Percentiles rank a stretch among this genome's conserved stretches.
phyloP scores from a whole-genome alignment of 2,329 filamentous ascomycete genomes.

The Pseudonectria foliicola region DNA sequence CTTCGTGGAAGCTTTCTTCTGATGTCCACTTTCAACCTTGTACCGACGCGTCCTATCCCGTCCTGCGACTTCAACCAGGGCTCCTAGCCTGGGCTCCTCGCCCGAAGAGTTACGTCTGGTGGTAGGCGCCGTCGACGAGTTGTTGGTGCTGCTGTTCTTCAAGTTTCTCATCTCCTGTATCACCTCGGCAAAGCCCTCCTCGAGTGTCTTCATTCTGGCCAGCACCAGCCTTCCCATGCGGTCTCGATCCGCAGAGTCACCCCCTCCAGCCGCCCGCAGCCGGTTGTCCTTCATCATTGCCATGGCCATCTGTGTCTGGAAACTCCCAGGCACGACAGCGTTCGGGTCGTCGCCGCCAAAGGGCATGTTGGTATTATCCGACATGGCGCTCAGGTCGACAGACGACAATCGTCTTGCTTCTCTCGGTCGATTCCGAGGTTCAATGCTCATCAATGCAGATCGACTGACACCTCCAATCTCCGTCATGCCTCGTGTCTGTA shows the following conservation, averaged over 20 bases:
- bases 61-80: conserved; percentile 29
- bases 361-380: conserved; percentile 57
- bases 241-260: conserved; percentile 44
- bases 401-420: conserved; percentile 47
- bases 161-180: conserved; percentile 68
- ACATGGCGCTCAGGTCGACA: conserved; percentile 66
- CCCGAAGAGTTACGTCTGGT: conserved; percentile 47
- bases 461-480: conserved; percentile 30
- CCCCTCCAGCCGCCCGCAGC: conserved; percentile 37
- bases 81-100: conserved; percentile 27
- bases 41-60: conserved; percentile 19
- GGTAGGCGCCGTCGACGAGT: conserved; percentile 35
- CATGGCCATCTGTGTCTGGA: conserved; percentile 74
- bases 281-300: conserved; percentile 54
- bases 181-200: conserved; percentile 86
- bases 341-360: conserved; percentile 52
- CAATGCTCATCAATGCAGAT: conserved; percentile 44
- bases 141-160: conserved; percentile 28
- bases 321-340: conserved; percentile 63
- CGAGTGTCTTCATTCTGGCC: conserved; percentile 84
- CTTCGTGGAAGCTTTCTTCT: conserved; percentile 23
- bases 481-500: conserved; percentile 34
- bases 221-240: conserved; percentile 76
- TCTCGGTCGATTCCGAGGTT: conserved; percentile 35
- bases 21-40: conserved; percentile 17